Conservation (phyloP, 306 rosid species). For the Datisca glomerata region DNA sequence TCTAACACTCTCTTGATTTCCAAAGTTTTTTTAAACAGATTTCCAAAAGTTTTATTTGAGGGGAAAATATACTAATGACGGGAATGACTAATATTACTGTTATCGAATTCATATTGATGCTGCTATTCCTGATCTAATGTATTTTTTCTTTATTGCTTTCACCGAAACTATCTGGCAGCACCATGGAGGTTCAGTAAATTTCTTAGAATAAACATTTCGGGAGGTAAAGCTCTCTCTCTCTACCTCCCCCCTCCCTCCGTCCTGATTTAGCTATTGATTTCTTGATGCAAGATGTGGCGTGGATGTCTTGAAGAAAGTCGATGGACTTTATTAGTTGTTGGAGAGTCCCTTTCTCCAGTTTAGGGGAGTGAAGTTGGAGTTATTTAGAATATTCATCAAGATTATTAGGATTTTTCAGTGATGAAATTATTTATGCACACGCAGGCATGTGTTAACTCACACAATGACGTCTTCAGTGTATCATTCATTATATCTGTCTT, state of each 20-base stretch:
- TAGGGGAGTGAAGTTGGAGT: no score
- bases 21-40: no score
- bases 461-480: no score
- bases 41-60: not conserved
- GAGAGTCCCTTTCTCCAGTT: no score
- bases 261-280: not conserved
- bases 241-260: not conserved
- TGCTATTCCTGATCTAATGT: not conserved
- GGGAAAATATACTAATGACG: not conserved
- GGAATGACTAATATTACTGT: not conserved
- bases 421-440: no score
- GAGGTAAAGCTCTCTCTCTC: constrained; percentile 31
- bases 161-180: constrained; percentile 39
- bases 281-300: constrained; percentile 2
- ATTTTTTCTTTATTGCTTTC: constrained; percentile 1
- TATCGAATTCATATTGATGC: not conserved
- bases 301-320: no score
- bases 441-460: no score
- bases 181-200: constrained; percentile 29
- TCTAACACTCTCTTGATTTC: not conserved
- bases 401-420: no score
- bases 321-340: no score
- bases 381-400: no score
- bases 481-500: no score
- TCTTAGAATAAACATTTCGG: constrained; percentile 24